Conservation (phyloP, 2,329 filamentous ascomycete genomes). For the Furcasterigmium sp. region DNA sequence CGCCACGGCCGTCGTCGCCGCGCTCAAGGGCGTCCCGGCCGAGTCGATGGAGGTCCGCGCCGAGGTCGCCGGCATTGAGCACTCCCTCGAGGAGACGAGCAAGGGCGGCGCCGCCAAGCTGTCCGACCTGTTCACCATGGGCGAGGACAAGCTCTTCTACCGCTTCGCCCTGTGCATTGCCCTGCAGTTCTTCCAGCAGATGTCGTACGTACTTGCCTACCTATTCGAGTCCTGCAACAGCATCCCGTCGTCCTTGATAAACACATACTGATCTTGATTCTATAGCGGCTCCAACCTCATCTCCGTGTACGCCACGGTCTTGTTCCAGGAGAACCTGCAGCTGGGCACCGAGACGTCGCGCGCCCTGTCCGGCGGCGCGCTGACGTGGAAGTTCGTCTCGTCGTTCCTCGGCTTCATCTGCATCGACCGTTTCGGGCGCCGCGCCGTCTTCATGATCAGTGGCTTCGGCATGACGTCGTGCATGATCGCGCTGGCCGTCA, state of each 20-base stretch:
- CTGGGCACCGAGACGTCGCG: conserved; percentile 28
- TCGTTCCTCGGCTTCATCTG: conserved; percentile 44
- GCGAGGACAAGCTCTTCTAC: conserved; percentile 43
- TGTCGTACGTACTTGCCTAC: conserved; percentile 12
- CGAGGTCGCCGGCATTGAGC: conserved; percentile 42
- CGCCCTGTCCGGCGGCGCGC: conserved; percentile 39
- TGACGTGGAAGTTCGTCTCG: conserved; percentile 52
- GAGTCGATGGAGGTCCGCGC: conserved; percentile 29
- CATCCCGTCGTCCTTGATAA: background rate
- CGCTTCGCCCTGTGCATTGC: conserved; percentile 28
- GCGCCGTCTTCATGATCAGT: conserved; percentile 45
- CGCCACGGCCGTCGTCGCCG: conserved; percentile 26
- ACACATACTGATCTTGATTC: conserved; percentile 8
- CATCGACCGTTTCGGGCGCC: conserved; percentile 45
- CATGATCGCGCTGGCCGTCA: conserved; percentile 48
- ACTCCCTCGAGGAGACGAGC: conserved; percentile 37
- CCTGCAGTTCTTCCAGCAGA: conserved; percentile 23
- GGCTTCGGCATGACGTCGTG: conserved; percentile 47
- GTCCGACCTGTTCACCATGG: conserved; percentile 40
- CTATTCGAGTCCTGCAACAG: background rate
- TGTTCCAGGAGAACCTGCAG: conserved; percentile 34
- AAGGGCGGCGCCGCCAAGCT: conserved; percentile 26
- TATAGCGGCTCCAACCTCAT: conserved; percentile 39
- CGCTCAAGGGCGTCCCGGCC: conserved; percentile 28
- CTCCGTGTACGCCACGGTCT: conserved; percentile 37